Evolutionary conservation across 179 eudicot genomes (phyloP).

Genomic region (Vitellaria paradoxa): DNA sequence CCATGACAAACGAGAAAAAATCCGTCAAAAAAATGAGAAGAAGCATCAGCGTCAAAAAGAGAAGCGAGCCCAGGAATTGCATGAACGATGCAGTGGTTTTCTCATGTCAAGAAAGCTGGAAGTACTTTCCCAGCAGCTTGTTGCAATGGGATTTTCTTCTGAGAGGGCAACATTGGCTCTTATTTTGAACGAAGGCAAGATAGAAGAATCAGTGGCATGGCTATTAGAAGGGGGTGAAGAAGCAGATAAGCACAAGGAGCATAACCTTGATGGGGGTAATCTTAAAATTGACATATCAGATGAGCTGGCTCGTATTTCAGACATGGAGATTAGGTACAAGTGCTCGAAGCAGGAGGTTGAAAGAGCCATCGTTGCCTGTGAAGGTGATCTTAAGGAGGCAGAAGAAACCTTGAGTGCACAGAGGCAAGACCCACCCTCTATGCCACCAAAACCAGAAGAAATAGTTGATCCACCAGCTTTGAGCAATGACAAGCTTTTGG

Average conservation of each 20-base stretch:
- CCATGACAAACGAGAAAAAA: constrained; percentile 78
- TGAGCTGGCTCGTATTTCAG: constrained; percentile 66
- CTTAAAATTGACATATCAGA: constrained; percentile 80
- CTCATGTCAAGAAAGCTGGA: constrained; percentile 88
- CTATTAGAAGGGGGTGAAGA: constrained; percentile 69
- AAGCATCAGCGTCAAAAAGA: constrained; percentile 93
- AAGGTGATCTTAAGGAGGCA: constrained; percentile 78
- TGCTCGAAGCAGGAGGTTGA: constrained; percentile 78
- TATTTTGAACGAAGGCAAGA: constrained; percentile 68
- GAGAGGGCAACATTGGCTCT: constrained; percentile 85
- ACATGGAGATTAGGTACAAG: constrained; percentile 52
- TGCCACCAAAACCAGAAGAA: constrained; percentile 52
- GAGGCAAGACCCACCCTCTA: constrained; percentile 47
- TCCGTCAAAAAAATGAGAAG: constrained; percentile 81
- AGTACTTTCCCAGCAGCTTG: constrained; percentile 76
- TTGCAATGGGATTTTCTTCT: constrained; percentile 76
- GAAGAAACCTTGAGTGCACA: constrained; percentile 54
- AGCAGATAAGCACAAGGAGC: constrained; percentile 44
- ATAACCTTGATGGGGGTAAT: constrained; percentile 54
- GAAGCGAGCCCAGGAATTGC: constrained; percentile 84
- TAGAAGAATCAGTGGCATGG: constrained; percentile 76
- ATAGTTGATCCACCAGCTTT: constrained; percentile 35
- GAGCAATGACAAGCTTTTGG: constrained; percentile 34
- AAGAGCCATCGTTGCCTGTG: constrained; percentile 67
- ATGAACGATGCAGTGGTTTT: constrained; percentile 73